Base-by-base conservation (phyloP, 1,139 yeast genomes). In the Saccharomycopsis hybrid region DNA sequence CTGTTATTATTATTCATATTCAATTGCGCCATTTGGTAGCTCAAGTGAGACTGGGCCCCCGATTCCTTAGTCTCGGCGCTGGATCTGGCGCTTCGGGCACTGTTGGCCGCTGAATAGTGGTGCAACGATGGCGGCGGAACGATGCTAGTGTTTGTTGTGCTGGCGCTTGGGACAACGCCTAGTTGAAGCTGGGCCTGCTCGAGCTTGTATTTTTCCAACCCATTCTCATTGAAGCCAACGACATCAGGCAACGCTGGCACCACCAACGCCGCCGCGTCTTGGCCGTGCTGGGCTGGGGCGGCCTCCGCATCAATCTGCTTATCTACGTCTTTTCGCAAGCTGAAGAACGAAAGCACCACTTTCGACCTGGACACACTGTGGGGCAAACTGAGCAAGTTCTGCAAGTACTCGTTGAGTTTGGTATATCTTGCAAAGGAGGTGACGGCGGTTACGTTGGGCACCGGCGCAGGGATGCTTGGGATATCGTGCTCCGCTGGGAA, bases 381-480 rank as follows among this genome's bases (percentile, higher is more conserved):
- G 0, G 97, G 97, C 60, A 92, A 73, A 42, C 78, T 74, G 43
- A 88, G 75, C 58, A 92, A 73, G 55, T 83, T 85, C 49, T 81
- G 76, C 49, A 94, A 81, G 63, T 92, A 92, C 53, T 80, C 80
- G 65, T 92, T 94, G 58, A 94, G 73, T 65, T 88, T 95, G 37
- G 81, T 86, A 57, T 92, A 75, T 60, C 98, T 77, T 63, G 87
- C 85, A 59, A 84, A 82, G 13, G 96, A 85, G 51, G 90, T 84
- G 48, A 84, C 78, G 62, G 90, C 97, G 56, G 90, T 89, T 47
- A 92, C 96, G 62, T 86, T 86, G 44, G 95, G 85, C 48, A 92
- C 75, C 1, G 98, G 99, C 1, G 98, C 98, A 0, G 98, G 98
- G 62, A 94, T 90, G 56, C 85, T 88, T 3, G 99, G 98, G 54